phyloP scores from a whole-genome alignment of 306 rosid genomes.

The Canavalia ensiformis region DNA sequence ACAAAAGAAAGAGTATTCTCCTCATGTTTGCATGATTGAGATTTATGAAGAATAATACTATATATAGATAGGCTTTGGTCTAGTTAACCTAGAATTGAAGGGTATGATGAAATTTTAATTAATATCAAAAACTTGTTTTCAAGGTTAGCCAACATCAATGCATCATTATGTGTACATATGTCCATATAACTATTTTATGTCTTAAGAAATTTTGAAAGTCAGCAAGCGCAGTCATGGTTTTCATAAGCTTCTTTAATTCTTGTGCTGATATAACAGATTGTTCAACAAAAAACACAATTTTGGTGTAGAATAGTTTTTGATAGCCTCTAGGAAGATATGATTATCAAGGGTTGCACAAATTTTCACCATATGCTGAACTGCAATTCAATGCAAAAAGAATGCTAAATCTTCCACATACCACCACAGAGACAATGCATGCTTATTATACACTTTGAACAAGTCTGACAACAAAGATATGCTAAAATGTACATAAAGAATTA shows the following conservation, averaged over 20 bases:
- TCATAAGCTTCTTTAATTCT: neutral
- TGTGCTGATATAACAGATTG: neutral
- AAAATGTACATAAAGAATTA: constrained; percentile 45
- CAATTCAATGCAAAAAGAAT: neutral
- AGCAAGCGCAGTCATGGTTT: neutral
- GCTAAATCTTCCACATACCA: neutral
- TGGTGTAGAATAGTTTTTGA: neutral
- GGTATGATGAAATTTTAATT: constrained; percentile 20
- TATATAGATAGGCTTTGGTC: constrained; percentile 2
- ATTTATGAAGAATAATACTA: constrained; percentile 37
- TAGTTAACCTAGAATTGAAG: neutral
- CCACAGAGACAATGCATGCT: constrained; percentile 5
- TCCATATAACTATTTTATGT: neutral
- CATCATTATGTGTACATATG: neutral
- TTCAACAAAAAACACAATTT: constrained; percentile 32
- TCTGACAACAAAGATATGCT: constrained; percentile 61
- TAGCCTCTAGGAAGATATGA: neutral
- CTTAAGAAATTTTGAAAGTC: neutral
- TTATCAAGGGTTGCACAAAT: neutral
- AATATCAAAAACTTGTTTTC: neutral
- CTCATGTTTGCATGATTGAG: constrained; percentile 73
- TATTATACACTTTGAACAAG: constrained; percentile 50
- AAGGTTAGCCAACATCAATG: neutral
- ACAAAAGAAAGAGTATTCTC: constrained; percentile 39
- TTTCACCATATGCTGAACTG: neutral